Conservation (phyloP, 768 basidiomycete species). For the Phaeotremella fagi region DNA sequence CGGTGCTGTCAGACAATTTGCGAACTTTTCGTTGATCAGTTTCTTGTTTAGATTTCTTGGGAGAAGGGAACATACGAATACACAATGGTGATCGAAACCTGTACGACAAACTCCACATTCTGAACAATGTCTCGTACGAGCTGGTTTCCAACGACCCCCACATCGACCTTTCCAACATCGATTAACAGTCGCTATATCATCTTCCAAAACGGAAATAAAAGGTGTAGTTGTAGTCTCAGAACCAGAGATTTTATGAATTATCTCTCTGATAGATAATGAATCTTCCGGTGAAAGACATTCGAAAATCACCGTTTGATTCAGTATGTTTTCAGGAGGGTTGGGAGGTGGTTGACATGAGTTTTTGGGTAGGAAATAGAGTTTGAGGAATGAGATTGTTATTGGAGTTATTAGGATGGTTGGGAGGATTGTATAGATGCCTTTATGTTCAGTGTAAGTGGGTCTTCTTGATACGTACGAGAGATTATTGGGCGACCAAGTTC, state of each 20-base stretch:
- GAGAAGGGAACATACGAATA: constrained; percentile 31
- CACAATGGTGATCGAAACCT: constrained; percentile 50
- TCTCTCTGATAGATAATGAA: constrained; percentile 3
- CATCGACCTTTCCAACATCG: constrained; percentile 45
- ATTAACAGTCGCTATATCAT: constrained; percentile 11
- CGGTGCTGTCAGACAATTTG: constrained; percentile 45
- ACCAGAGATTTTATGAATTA: neutral
- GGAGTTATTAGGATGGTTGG: constrained; percentile 13
- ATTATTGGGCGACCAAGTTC: constrained; percentile 2
- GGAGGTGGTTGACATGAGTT: constrained; percentile 25
- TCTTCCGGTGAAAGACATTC: constrained; percentile 31
- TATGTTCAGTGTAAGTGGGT: neutral
- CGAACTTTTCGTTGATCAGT: constrained; percentile 17
- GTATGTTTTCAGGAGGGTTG: constrained; percentile 19
- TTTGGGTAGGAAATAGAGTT: constrained; percentile 36
- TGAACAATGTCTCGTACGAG: constrained; percentile 48
- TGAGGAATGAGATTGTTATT: constrained; percentile 24
- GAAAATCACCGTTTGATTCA: constrained; percentile 15
- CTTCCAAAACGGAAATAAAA: neutral
- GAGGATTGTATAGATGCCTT: constrained; percentile 20
- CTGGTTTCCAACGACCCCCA: constrained; percentile 48
- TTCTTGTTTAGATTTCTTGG: neutral
- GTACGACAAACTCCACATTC: constrained; percentile 44
- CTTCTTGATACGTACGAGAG: neutral
- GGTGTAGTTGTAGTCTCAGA: too few relatives aligned